Percentiles rank a stretch among this genome's conserved stretches.
These are phyloP conservation scores for Entomophthora muscae DNA, from an alignment of 371 early-diverging fungal genomes.

Conservation along the genomic window DNA sequence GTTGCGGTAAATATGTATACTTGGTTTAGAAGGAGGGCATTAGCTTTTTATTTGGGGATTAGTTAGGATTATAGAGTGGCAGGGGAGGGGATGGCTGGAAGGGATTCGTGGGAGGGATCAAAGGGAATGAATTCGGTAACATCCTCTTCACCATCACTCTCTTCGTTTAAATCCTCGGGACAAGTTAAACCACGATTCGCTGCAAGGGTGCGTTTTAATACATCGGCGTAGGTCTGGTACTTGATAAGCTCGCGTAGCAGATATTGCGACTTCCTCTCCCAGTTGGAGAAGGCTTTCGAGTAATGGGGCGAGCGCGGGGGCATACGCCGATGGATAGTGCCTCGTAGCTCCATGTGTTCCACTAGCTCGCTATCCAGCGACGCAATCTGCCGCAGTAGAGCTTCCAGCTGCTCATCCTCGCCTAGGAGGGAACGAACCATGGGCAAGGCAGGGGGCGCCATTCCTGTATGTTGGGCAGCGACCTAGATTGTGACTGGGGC, in stretches of 20 bases:
- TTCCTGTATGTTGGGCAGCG: constrained; percentile 8
- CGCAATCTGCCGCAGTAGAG: constrained; percentile 21
- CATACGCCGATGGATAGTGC: constrained; percentile 25
- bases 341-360: constrained; percentile 25
- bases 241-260: constrained; percentile 72
- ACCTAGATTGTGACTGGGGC: constrained; percentile 11
- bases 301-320: constrained; percentile 30
- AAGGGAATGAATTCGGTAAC: too few relatives aligned
- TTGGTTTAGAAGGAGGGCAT: too few relatives aligned
- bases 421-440: constrained; percentile 10
- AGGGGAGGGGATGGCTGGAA: too few relatives aligned
- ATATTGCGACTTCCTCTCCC: constrained; percentile 71
- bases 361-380: constrained; percentile 24
- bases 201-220: constrained; percentile 43
- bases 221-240: constrained; percentile 67
- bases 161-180: not conserved
- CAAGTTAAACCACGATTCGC: constrained; percentile 3
- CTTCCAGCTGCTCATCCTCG: constrained; percentile 21
- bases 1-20: too few relatives aligned
- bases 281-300: constrained; percentile 57
- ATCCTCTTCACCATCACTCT: not conserved
- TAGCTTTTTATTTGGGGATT: too few relatives aligned
- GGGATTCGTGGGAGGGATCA: too few relatives aligned
- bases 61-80: too few relatives aligned
- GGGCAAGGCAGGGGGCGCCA: constrained; percentile 12